Evolutionary conservation across 1,139 yeast species (phyloP).

Genomic region (Diutina rugosa): DNA sequence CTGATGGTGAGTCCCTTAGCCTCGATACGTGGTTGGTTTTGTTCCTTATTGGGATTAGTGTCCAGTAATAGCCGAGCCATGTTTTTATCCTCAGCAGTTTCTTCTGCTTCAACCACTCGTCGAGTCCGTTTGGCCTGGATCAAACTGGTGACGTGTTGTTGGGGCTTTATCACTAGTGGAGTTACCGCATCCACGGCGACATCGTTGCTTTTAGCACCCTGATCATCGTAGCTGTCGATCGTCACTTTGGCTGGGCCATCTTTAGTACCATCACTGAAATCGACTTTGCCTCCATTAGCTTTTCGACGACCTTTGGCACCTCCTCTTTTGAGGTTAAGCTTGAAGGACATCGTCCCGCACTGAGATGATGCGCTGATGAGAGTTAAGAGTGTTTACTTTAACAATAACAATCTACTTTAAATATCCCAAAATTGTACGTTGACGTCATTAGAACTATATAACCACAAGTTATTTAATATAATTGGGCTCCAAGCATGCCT

Average conservation of each 20-base stretch:
- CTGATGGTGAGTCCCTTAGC: not conserved
- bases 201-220: not conserved
- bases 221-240: not conserved
- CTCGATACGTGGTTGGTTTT: not conserved
- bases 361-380: not conserved
- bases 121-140: not conserved
- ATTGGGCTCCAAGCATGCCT: constrained; percentile 14
- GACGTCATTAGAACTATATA: not conserved
- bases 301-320: not conserved
- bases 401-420: not conserved
- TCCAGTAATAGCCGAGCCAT: not conserved
- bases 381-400: not conserved
- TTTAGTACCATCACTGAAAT: not conserved
- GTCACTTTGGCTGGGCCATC: not conserved
- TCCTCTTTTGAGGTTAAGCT: not conserved
- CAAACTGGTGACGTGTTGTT: not conserved
- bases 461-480: not conserved
- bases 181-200: not conserved
- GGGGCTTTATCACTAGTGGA: not conserved
- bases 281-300: not conserved
- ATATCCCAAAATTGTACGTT: not conserved
- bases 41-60: not conserved
- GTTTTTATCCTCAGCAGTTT: not conserved
- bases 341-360: not conserved
- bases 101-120: not conserved